A percentile compares a stretch with the other conserved stretches of the same genome.
phyloP scores from a whole-genome alignment of 2,329 filamentous ascomycete species.

The Sclerotiophoma versabilis region DNA sequence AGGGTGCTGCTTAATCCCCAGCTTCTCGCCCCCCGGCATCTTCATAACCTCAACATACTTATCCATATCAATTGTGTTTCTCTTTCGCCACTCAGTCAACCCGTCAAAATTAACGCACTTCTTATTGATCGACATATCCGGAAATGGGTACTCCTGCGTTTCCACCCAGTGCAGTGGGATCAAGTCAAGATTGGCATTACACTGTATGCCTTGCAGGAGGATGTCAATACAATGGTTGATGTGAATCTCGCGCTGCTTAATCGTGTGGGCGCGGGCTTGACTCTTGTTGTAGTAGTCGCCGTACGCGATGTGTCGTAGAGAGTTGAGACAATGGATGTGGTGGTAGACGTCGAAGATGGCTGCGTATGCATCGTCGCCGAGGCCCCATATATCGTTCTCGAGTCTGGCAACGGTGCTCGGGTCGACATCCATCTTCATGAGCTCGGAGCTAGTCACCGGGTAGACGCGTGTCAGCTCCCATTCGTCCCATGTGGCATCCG shows the following conservation, averaged over 20 bases:
- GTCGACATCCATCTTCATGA: constrained; percentile 17
- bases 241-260: constrained; percentile 22
- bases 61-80: constrained; percentile 27
- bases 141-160: constrained; percentile 17
- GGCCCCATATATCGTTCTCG: constrained; percentile 12
- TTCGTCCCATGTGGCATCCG: constrained; percentile 19
- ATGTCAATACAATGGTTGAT: constrained; percentile 22
- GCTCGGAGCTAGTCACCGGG: constrained; percentile 12
- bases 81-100: constrained; percentile 22
- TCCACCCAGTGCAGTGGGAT: constrained; percentile 24
- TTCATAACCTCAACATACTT: constrained; percentile 27
- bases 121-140: constrained; percentile 24
- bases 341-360: constrained; percentile 24
- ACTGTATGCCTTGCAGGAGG: constrained; percentile 20
- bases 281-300: constrained; percentile 20
- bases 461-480: constrained; percentile 23
- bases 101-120: constrained; percentile 24
- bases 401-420: constrained; percentile 13
- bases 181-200: constrained; percentile 19
- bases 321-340: constrained; percentile 24
- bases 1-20: constrained; percentile 21
- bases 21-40: constrained; percentile 13
- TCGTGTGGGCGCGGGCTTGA: constrained; percentile 11
- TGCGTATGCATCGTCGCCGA: constrained; percentile 22
- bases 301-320: constrained; percentile 18